Conservation (phyloP, 129 eudicot species). For the Arctium minus region DNA sequence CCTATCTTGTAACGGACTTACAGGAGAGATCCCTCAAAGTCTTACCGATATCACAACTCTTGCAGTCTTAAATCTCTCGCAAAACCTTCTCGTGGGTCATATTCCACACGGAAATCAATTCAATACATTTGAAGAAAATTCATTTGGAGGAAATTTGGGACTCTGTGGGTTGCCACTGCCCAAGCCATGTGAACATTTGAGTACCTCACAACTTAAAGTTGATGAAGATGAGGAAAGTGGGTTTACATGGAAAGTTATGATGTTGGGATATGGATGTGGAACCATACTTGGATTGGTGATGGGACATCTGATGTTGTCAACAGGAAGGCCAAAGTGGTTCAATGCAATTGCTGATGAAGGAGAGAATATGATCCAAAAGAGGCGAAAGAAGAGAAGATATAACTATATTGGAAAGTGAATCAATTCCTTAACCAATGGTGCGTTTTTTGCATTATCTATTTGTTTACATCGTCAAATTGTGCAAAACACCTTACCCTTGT, state of each 20-base stretch:
- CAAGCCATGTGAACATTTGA: not conserved
- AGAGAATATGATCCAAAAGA: not conserved
- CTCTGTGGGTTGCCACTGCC: slow-evolving; percentile 14
- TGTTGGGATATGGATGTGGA: slow-evolving; percentile 28
- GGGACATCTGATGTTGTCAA: slow-evolving; percentile 14
- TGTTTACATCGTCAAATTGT: no score
- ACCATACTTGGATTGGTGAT: slow-evolving; percentile 9
- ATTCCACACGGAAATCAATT: slow-evolving; percentile 18
- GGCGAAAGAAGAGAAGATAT: not conserved
- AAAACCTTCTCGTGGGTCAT: slow-evolving; percentile 19
- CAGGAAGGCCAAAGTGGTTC: slow-evolving; percentile 30
- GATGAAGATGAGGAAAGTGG: not conserved
- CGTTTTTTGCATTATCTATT: not conserved
- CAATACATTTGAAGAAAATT: slow-evolving; percentile 6
- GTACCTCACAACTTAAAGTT: not conserved
- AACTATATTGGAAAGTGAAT: not conserved
- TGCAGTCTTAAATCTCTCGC: slow-evolving; percentile 34
- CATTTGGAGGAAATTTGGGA: slow-evolving; percentile 14
- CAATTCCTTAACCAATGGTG: not conserved
- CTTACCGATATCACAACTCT: slow-evolving; percentile 19
- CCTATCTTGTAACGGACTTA: slow-evolving; percentile 14
- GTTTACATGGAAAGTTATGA: slow-evolving; percentile 16
- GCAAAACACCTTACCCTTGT: not conserved
- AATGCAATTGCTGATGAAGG: slow-evolving; percentile 10
- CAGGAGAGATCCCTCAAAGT: slow-evolving; percentile 20